Conservation (phyloP, 1,284 basidiomycete genomes). For the Fomitopsis pinicola region DNA sequence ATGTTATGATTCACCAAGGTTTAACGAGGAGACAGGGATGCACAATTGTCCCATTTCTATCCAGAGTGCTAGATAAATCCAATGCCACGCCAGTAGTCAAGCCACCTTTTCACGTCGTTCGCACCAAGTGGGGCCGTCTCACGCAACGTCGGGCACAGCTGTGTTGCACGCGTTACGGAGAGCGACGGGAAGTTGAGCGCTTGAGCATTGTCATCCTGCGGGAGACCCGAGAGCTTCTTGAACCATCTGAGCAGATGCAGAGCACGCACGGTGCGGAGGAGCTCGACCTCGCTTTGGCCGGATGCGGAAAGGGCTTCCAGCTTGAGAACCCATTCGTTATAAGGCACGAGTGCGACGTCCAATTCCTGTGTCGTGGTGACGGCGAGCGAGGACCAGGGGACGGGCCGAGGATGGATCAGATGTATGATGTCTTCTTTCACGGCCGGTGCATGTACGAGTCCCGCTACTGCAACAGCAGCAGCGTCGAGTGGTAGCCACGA, state of each 20-base stretch:
- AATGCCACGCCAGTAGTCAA: neutral
- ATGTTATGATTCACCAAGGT: no score
- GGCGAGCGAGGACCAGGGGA: slow-evolving; percentile 17
- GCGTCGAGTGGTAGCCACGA: slow-evolving; percentile 23
- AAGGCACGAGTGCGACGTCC: slow-evolving; percentile 17
- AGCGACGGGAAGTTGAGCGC: neutral
- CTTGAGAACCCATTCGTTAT: slow-evolving; percentile 16
- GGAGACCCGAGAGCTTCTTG: neutral
- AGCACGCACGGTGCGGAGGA: neutral
- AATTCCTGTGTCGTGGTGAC: slow-evolving; percentile 14
- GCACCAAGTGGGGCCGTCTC: neutral
- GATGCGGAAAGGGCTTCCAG: slow-evolving; percentile 2
- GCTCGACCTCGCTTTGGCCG: neutral
- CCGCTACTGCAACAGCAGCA: slow-evolving; percentile 19
- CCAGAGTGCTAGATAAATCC: neutral
- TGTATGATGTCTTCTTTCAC: slow-evolving; percentile 19
- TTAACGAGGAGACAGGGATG: no score
- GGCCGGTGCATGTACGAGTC: slow-evolving; percentile 15
- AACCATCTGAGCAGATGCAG: neutral
- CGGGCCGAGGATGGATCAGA: slow-evolving; percentile 25
- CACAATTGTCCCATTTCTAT: no score
- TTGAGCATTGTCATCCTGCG: neutral
- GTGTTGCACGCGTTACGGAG: neutral
- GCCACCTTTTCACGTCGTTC: neutral
- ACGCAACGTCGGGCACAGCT: neutral